phyloP scores from a whole-genome alignment of 345 rosid genomes.

The Citrus cavaleriei region DNA sequence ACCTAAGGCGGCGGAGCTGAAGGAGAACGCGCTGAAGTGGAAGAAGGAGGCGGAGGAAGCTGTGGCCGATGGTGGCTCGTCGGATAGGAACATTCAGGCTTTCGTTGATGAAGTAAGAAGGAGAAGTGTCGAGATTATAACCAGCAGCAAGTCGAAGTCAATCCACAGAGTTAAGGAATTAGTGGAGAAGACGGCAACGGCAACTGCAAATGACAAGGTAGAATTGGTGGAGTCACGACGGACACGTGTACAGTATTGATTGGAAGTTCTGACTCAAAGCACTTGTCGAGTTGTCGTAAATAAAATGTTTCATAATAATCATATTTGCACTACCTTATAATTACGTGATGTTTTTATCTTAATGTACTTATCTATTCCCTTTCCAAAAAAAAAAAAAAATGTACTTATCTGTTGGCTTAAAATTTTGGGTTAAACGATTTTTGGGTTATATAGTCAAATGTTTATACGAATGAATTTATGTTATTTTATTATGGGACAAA shows the following conservation, averaged over 20 bases:
- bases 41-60: constrained; percentile 69
- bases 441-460: too few species aligned
- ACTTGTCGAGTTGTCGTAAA: too few species aligned
- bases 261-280: too few species aligned
- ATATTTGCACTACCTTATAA: too few species aligned
- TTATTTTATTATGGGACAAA: too few species aligned
- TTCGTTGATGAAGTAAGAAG: constrained; percentile 60
- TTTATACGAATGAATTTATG: too few species aligned
- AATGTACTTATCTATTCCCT: too few species aligned
- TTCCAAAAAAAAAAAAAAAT: too few species aligned
- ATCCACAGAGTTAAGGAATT: not conserved
- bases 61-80: constrained; percentile 74
- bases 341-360: too few species aligned
- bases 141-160: not conserved
- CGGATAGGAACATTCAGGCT: constrained; percentile 51
- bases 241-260: not conserved
- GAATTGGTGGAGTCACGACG: not conserved
- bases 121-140: not conserved
- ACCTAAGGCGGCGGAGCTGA: constrained; percentile 49
- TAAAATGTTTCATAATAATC: too few species aligned
- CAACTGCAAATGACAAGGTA: not conserved
- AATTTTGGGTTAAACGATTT: too few species aligned
- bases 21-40: constrained; percentile 60
- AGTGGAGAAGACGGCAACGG: not conserved
- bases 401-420: too few species aligned